A percentile compares a stretch with the other conserved stretches of the same genome.
These are phyloP conservation scores for Phytophthora boehmeriae DNA, from an alignment of 352 stramenopile species.

Conservation along the genomic window DNA sequence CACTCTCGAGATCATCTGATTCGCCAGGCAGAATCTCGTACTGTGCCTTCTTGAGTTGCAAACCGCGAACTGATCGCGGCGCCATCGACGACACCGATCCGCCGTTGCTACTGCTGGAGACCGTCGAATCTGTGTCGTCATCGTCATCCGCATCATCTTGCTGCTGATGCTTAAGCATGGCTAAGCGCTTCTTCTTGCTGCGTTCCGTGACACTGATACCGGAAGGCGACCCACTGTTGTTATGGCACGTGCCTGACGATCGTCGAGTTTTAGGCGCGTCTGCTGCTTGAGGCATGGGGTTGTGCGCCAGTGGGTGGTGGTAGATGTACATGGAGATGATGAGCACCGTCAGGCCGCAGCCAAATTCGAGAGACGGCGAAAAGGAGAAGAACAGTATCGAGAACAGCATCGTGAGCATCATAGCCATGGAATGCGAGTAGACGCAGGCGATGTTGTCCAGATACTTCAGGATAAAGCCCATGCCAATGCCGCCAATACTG, in stretches of 20 bases:
- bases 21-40: constrained; percentile 59
- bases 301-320: constrained; percentile 56
- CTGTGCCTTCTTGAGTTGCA: constrained; percentile 60
- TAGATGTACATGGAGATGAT: constrained; percentile 91
- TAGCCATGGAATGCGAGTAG: constrained; percentile 84
- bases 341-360: constrained; percentile 75
- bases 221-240: constrained; percentile 7
- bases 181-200: constrained; percentile 26
- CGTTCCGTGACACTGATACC: constrained; percentile 8
- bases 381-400: constrained; percentile 89
- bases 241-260: constrained; percentile 18
- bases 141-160: constrained; percentile 17
- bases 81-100: constrained; percentile 20
- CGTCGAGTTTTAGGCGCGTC: constrained; percentile 15
- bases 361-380: constrained; percentile 83
- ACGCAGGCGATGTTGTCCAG: constrained; percentile 92
- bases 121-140: constrained; percentile 22
- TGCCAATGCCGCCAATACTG: constrained; percentile 73
- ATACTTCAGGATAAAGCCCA: constrained; percentile 87
- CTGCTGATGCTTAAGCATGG: constrained; percentile 19
- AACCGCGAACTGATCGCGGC: constrained; percentile 21
- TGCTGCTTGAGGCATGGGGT: constrained; percentile 3
- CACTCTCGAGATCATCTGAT: constrained; percentile 33
- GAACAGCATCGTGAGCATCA: constrained; percentile 91
- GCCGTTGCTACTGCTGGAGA: constrained; percentile 25